Base-by-base conservation (phyloP, 805 yeast species). In the Candida corydali region DNA sequence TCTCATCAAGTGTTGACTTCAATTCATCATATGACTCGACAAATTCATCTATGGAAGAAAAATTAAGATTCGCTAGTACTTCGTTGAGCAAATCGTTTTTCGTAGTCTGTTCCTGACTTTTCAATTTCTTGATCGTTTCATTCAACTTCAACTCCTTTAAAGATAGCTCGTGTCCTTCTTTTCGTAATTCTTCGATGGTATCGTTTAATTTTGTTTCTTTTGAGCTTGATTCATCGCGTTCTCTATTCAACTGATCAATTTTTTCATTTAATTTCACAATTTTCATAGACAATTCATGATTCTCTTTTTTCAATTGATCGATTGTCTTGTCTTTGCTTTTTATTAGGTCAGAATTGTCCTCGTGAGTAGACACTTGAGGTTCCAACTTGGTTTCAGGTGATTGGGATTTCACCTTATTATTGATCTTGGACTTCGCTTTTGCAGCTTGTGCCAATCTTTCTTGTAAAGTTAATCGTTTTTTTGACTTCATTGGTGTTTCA, bases 361-460 rank as follows among this genome's bases (percentile, higher is more conserved):
- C n/a, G n/a, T n/a, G 24, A 5, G 5, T 22, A 4, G 25, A 4
- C 20, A 19, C 23, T 8, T 16, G 14, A n/a, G n/a, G n/a, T n/a
- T n/a, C n/a, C n/a, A n/a, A n/a, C n/a, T 28, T 18, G 4, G 32
- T 11, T 18, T 17, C 24, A 5, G 19, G 34, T 14, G 22, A 23
- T 4, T 15, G 17, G 10, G 34, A 18, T 30, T 30, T n/a, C 8
- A 19, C 8, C 20, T 17, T 4, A 14, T 15, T 8, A 8, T 26
- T 27, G 5, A n/a, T 28, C 10, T 17, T 33, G 4, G 30, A 33
- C 18, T 20, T 44, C 10, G 66, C 65, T 40, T 75, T 70, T 5
- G 95, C 87, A 1, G 96, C 96, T 43, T 79, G 59, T 1, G 93
- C 94, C 36, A 89, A 67, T 42, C 97, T 69, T 50, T 89, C 96